Base-by-base conservation (phyloP, 2,329 filamentous ascomycete genomes). In the Fusarium sp. region DNA sequence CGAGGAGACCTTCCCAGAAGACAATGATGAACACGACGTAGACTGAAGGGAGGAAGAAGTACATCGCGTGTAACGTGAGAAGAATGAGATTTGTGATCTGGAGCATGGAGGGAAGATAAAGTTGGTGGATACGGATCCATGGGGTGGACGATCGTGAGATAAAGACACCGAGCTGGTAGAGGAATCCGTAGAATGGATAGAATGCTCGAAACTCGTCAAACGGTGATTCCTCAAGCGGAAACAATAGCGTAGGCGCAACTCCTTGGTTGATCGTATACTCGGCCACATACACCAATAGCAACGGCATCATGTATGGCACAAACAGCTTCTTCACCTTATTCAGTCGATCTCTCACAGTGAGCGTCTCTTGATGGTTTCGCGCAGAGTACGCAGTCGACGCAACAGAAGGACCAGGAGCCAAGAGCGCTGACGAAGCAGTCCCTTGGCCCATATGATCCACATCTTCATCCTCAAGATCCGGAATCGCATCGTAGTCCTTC, bases 181-280 rank as follows among this genome's bases (percentile, higher is more conserved):
- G 90, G 60, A 97, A 94, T 69, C 92, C 92, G 80, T 99, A 99
- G 67, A 95, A 93, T 1, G 95, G 94, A 76, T 99, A 99, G 79
- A 98, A 98, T 32, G 90, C 91, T 42, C 95, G 90, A 78, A 90
- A 96, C 72, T 93, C 88, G 32, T 83, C 81, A 78, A 98, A 98
- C 0, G 96, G 96, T 2, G 92, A 91, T 13, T 87, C 81, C 2
- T 85, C 77, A 1, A 98, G 84, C 0, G 94, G 93, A 77, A 97
- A 99, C 7, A 99, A 87, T 0, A 98, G 84, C 0, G 94, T 97
- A 1, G 96, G 95, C 0, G 93, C 86, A 1, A 98, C 93, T 37
- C 94, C 95, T 82, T 97, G 94, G 82, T 98, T 98, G 80, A 98
- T 98, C 58, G 93, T 97, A 79, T 99, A 99, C 82, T 99, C 96